Percentiles rank a stretch among this genome's conserved stretches.
Conservation (phyloP, 257 asterid genomes). For the Solanum chiquidenum region DNA sequence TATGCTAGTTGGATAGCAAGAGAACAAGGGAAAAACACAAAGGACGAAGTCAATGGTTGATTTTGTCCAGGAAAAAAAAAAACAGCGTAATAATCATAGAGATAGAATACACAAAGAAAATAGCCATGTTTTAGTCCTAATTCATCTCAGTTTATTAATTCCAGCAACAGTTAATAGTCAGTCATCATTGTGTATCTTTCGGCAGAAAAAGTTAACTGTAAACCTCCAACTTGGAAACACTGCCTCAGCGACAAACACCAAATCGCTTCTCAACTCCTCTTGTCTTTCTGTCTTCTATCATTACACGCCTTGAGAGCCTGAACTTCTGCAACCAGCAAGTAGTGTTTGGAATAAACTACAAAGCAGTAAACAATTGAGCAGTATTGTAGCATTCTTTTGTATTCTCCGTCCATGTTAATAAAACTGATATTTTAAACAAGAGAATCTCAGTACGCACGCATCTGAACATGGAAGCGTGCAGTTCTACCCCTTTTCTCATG, state of each 20-base stretch:
- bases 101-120: not conserved
- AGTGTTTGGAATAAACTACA: not conserved
- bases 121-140: not conserved
- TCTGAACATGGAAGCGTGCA: not conserved
- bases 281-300: constrained; percentile 32
- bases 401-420: not conserved
- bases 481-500: not conserved
- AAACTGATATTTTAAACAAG: not conserved
- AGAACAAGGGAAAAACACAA: too few species aligned
- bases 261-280: constrained; percentile 2
- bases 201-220: not conserved
- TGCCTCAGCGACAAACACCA: not conserved
- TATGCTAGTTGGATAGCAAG: too few species aligned
- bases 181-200: too few species aligned
- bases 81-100: not conserved
- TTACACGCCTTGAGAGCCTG: constrained; percentile 62
- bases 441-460: not conserved
- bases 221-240: not conserved
- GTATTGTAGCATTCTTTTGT: not conserved
- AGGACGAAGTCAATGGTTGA: too few species aligned
- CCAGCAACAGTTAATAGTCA: not conserved
- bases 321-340: constrained; percentile 40
- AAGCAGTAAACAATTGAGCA: not conserved
- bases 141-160: not conserved
- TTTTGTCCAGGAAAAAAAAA: too few species aligned